phyloP scores from a whole-genome alignment of 805 yeast species.

The Hanseniaspora hatyaiensis region DNA sequence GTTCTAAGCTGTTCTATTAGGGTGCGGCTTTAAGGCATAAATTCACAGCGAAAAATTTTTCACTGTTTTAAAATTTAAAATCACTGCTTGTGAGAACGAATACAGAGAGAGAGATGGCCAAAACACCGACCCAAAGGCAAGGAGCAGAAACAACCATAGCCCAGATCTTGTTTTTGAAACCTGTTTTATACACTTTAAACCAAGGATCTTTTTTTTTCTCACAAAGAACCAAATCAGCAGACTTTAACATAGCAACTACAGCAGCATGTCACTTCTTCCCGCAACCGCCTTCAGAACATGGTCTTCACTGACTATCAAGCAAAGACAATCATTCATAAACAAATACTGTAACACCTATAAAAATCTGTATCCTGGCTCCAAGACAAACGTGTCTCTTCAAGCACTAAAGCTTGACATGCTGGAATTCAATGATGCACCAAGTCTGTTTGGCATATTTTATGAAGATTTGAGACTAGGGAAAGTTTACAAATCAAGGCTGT shows the following conservation, averaged over 20 bases:
- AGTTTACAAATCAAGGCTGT: slow-evolving; percentile 4
- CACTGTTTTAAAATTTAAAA: no score
- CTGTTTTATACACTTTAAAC: no score
- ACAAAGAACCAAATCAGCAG: no score
- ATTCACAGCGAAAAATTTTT: no score
- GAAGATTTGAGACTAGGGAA: slow-evolving; percentile 24
- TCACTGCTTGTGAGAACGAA: no score
- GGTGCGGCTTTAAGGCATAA: no score
- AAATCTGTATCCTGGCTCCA: slow-evolving; percentile 26
- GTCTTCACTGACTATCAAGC: slow-evolving; percentile 22
- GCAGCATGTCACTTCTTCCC: not conserved
- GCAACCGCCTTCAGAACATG: slow-evolving; percentile 18
- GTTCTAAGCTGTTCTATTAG: no score
- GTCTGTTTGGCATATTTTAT: slow-evolving; percentile 28
- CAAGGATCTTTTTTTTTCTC: no score
- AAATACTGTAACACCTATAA: slow-evolving; percentile 24
- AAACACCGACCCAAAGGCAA: no score
- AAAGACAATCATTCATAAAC: slow-evolving; percentile 24
- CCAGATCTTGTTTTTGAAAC: no score
- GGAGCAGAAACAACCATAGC: no score
- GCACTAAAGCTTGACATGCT: slow-evolving; percentile 22
- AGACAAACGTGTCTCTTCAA: slow-evolving; percentile 25
- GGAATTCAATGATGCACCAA: slow-evolving; percentile 24
- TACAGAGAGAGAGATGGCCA: no score
- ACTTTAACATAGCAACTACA: not conserved